Evolutionary conservation across 768 basidiomycete species (phyloP), one percentile per base, ranked within the genome.

Genomic region (Suillus placidus): DNA sequence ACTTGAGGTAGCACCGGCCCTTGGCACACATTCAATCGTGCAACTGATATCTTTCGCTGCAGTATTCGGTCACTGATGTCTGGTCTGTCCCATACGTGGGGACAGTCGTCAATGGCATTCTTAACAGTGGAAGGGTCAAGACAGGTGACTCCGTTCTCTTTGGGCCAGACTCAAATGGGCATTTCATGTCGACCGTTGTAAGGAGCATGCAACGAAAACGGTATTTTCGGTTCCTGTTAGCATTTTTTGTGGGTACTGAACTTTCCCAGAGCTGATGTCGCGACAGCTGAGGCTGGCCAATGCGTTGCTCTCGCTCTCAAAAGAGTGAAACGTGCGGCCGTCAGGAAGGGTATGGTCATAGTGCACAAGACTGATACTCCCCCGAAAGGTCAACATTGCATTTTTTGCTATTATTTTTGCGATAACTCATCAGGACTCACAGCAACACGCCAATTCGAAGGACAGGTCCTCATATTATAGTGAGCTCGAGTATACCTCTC

Each of bases 201-300:
- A 94, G 93, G 81, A 92, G 88, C 69, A 99, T 99, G 80, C 96
- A 99, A 79, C 86, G 96, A 65, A 99, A 98, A 77, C 80, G 93
- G 92, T 91, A 57, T 40, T 83, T 73, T 20, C 65, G 13, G 68
- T 40, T 40, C n/a, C 42, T 32, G 60, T 37, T 42, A 18, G 38
- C 30, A 20, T 57, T 23, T 30, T n/a, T 56, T 37, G 60, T 63
- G 23, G 13, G 0, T 32, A 60, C 69, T 66, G 66, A 62, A 8
- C 30, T n/a, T 12, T 62, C 55, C 62, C 67, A 91, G 95, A 40
- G 95, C 92, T 26, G 83, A 89, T 62, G 94, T 99, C 3, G 82
- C 82, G 18, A 84, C 84, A 16, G 97, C 94, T 0, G 96, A 98
- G 71, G 97, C 97, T 7, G 97, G 97, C 2, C 97, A 99, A 79